Evolutionary conservation across 495 filamentous ascomycete genomes (phyloP).

Genomic region (Thozetella sp.): DNA sequence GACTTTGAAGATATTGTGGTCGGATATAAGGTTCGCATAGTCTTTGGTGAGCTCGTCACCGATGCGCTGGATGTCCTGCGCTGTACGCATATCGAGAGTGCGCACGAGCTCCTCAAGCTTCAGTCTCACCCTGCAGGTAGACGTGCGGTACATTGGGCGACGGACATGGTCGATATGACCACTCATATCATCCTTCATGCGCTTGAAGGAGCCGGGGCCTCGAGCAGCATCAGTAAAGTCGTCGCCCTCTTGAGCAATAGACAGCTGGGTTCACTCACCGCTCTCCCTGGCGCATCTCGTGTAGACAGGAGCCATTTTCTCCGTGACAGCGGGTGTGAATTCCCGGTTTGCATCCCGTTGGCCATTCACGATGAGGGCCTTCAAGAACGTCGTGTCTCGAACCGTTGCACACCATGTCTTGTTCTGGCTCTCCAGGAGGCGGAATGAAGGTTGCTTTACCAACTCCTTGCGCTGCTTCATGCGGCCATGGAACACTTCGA

Average conservation of each 20-base stretch:
- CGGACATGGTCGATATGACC: conserved; percentile 37
- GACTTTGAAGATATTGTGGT: conserved; percentile 12
- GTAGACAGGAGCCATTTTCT: conserved; percentile 44
- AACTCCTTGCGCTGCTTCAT: conserved; percentile 20
- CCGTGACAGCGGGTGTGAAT: conserved; percentile 46
- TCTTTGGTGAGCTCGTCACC: conserved; percentile 40
- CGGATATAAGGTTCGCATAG: conserved; percentile 36
- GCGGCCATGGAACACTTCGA: conserved; percentile 30
- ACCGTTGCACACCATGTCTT: conserved; percentile 37
- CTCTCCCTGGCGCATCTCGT: conserved; percentile 37
- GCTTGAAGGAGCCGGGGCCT: conserved; percentile 45
- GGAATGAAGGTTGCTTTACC: conserved; percentile 6
- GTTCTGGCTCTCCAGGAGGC: conserved; percentile 26
- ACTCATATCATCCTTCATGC: conserved; percentile 51
- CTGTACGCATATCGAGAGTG: conserved; percentile 31
- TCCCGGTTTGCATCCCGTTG: conserved; percentile 58
- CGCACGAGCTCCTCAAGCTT: conserved; percentile 32
- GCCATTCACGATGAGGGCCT: conserved; percentile 28
- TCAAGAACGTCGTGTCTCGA: conserved; percentile 26
- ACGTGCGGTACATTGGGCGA: conserved; percentile 45
- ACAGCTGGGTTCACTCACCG: conserved; percentile 28
- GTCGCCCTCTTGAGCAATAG: not conserved
- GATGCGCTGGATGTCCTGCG: conserved; percentile 39
- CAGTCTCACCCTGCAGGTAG: conserved; percentile 30
- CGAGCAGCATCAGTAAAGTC: not conserved